A percentile compares a stretch with the other conserved stretches of the same genome.
These are phyloP conservation scores for Eucalyptus marginata DNA, from an alignment of 345 rosid species.

Conservation along the genomic window DNA sequence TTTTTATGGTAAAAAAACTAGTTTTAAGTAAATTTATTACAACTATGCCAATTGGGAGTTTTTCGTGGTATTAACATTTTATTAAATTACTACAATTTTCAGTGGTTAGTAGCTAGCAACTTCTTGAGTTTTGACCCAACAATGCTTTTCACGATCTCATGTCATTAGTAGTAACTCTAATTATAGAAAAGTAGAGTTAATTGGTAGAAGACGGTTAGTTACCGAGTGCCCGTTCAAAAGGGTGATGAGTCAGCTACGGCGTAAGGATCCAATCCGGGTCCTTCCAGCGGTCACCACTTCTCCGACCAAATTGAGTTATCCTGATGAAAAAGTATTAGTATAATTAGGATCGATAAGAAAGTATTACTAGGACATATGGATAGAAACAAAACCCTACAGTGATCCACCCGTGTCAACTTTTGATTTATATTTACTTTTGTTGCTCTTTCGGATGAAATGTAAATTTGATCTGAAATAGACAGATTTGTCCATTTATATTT, in stretches of 20 bases:
- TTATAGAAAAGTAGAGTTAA: background rate
- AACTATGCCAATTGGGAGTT: rapidly evolving
- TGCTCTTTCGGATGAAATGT: background rate
- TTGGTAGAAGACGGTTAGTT: background rate
- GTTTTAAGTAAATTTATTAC: rapidly evolving
- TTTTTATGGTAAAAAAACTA: rapidly evolving
- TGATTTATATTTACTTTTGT: background rate
- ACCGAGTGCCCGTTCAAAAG: background rate
- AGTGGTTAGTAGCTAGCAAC: background rate
- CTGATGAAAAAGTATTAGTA: background rate
- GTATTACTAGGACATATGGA: background rate
- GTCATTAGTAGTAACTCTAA: background rate
- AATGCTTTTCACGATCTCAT: background rate
- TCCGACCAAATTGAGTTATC: background rate
- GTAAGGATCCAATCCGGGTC: background rate
- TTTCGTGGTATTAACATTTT: rapidly evolving
- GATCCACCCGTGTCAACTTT: background rate
- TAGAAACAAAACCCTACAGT: background rate
- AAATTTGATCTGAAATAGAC: background rate
- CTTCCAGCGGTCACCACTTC: background rate
- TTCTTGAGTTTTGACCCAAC: background rate
- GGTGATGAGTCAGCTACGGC: background rate
- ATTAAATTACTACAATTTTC: background rate
- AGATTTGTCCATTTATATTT: background rate
- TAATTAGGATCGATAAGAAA: background rate